Evolutionary conservation across 1,284 basidiomycete species (phyloP).

Genomic region (Boletus hoseneyae): DNA sequence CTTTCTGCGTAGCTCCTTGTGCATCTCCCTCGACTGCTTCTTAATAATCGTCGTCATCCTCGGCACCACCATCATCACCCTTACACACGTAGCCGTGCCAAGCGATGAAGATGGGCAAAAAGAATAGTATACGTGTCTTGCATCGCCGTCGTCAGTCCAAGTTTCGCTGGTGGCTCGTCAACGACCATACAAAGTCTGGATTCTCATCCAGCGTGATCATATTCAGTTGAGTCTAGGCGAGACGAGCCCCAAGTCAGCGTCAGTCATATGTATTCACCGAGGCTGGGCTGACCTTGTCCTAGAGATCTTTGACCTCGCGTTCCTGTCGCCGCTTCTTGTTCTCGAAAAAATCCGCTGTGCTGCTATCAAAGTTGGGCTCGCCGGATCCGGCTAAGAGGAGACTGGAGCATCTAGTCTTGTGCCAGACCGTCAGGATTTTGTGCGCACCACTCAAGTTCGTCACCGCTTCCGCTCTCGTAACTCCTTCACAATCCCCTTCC

Average conservation of each 20-base stretch:
- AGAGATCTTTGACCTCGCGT: slow-evolving; percentile 83
- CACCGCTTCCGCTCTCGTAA: slow-evolving; percentile 74
- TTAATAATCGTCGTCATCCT: slow-evolving; percentile 35
- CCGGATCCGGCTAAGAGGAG: slow-evolving; percentile 90
- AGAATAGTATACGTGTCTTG: no score
- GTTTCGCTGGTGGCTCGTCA: no score
- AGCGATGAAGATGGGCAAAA: no score
- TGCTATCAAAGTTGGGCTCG: slow-evolving; percentile 93
- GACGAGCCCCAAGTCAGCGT: slow-evolving; percentile 1
- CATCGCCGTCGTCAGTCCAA: no score
- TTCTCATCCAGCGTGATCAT: slow-evolving; percentile 91
- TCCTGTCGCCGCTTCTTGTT: slow-evolving; percentile 80
- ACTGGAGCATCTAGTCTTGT: slow-evolving; percentile 73
- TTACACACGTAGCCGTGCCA: no score
- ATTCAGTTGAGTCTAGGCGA: slow-evolving; percentile 77
- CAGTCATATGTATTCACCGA: no score
- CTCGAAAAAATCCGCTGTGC: slow-evolving; percentile 95
- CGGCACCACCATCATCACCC: slow-evolving; percentile 34
- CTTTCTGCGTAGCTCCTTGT: no score
- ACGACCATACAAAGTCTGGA: no score
- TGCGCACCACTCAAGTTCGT: slow-evolving; percentile 74
- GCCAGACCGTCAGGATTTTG: slow-evolving; percentile 76
- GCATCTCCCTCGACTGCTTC: slow-evolving; percentile 43
- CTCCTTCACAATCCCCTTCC: no score
- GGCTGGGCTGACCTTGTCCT: slow-evolving; percentile 73